Percentiles rank a stretch among this genome's conserved stretches.
These are phyloP conservation scores for Euphorbia celastroides DNA, from an alignment of 441 rosid species.

Conservation along the genomic window DNA sequence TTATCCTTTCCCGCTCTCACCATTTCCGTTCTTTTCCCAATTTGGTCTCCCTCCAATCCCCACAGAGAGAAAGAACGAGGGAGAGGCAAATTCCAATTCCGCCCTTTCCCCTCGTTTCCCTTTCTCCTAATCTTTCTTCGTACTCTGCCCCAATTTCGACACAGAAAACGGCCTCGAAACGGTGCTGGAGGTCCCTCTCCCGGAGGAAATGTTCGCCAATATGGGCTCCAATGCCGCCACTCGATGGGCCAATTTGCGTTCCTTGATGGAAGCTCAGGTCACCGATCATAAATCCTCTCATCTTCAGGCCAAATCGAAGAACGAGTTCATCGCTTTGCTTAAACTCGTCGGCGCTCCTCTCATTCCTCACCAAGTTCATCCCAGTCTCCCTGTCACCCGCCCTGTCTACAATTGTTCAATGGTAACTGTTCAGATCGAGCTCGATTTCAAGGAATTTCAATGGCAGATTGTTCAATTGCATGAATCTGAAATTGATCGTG, in stretches of 20 bases:
- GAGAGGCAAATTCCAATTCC: constrained; percentile 11
- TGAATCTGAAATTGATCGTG: constrained; percentile 24
- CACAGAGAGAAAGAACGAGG: constrained; percentile 24
- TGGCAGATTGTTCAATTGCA: constrained; percentile 65
- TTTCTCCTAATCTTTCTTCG: neutral
- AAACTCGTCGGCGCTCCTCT: constrained; percentile 93
- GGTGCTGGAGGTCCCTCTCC: constrained; percentile 89
- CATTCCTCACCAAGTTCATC: constrained; percentile 66
- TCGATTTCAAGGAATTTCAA: too few relatives aligned
- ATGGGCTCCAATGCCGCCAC: constrained; percentile 69
- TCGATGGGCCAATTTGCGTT: constrained; percentile 72
- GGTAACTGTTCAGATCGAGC: too few relatives aligned
- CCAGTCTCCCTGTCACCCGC: constrained; percentile 39
- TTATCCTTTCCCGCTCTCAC: neutral
- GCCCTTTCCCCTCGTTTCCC: neutral
- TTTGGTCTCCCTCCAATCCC: constrained; percentile 3
- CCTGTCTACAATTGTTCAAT: constrained; percentile 47
- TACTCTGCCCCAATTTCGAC: constrained; percentile 72
- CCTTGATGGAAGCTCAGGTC: constrained; percentile 62
- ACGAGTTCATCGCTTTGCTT: constrained; percentile 81
- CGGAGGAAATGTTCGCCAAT: constrained; percentile 85
- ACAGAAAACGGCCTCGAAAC: constrained; percentile 77
- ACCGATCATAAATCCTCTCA: constrained; percentile 28
- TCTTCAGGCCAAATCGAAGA: constrained; percentile 68
- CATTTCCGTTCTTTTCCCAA: neutral